phyloP scores from a whole-genome alignment of 208 protist species.

The Trichomonas tenax region DNA sequence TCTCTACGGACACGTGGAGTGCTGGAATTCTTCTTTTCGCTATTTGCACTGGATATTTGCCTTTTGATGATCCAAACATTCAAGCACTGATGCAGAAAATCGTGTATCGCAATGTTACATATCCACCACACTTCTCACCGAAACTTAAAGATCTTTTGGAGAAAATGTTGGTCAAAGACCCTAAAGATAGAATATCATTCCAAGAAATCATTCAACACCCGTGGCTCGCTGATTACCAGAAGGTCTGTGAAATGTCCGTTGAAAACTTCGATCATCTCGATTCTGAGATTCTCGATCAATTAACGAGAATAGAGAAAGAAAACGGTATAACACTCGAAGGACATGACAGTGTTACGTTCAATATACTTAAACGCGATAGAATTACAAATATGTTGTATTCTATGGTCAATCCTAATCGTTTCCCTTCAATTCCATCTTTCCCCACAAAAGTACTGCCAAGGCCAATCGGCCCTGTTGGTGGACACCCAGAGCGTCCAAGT shows the following conservation, averaged over 20 bases:
- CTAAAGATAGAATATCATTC: background rate
- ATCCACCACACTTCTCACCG: background rate
- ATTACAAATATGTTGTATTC: background rate
- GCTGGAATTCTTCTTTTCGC: slow-evolving; percentile 21
- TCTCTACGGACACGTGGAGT: slow-evolving; percentile 6
- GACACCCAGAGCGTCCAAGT: background rate
- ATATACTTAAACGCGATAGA: background rate
- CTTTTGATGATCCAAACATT: background rate
- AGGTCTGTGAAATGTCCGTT: background rate
- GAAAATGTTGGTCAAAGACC: background rate
- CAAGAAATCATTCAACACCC: background rate
- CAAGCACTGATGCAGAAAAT: background rate
- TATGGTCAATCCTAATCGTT: background rate
- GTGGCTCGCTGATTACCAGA: background rate
- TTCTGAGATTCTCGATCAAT: background rate
- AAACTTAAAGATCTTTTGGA: background rate
- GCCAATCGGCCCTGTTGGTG: too few species aligned
- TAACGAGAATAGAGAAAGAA: background rate
- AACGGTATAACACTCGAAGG: background rate
- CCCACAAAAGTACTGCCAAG: background rate
- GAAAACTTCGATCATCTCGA: background rate
- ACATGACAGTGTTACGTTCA: background rate
- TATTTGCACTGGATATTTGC: background rate
- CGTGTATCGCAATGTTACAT: background rate
- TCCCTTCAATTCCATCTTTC: background rate